These are phyloP conservation scores for Cryptococcus floricola DNA, from an alignment of 1,284 basidiomycete species.

Conservation along the genomic window DNA sequence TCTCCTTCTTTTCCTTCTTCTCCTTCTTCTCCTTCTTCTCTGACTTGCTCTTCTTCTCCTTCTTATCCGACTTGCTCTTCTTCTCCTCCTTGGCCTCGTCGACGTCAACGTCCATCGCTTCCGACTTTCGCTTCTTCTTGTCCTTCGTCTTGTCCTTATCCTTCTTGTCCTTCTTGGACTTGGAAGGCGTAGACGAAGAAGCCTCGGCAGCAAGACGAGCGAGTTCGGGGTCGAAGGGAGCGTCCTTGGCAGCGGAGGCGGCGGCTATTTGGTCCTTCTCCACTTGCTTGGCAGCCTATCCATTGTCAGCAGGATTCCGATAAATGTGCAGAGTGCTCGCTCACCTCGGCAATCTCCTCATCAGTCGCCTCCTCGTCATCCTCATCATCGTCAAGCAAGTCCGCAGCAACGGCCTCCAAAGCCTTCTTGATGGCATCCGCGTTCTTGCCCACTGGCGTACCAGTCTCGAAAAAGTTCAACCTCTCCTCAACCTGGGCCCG, in stretches of 20 bases:
- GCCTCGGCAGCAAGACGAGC: slow-evolving; percentile 35
- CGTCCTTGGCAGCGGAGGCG: slow-evolving; percentile 10
- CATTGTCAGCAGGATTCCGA: neutral
- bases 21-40: slow-evolving; percentile 31
- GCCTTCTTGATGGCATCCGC: slow-evolving; percentile 86
- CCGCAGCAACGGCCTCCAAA: slow-evolving; percentile 66
- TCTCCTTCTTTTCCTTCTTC: slow-evolving; percentile 26
- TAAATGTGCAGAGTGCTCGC: slow-evolving; percentile 14
- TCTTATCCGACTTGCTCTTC: slow-evolving; percentile 26
- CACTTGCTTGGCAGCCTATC: slow-evolving; percentile 48
- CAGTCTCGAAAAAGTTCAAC: slow-evolving; percentile 89
- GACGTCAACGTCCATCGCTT: slow-evolving; percentile 15
- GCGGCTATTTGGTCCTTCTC: slow-evolving; percentile 54
- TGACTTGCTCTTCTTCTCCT: slow-evolving; percentile 29
- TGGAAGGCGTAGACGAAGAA: slow-evolving; percentile 14
- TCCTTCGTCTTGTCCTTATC: slow-evolving; percentile 48
- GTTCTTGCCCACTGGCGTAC: slow-evolving; percentile 76
- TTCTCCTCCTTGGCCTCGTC: slow-evolving; percentile 41
- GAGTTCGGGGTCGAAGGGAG: slow-evolving; percentile 41
- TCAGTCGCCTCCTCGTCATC: slow-evolving; percentile 59
- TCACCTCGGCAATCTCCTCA: slow-evolving; percentile 46
- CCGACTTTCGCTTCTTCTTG: slow-evolving; percentile 42
- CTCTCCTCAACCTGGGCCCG: slow-evolving; percentile 94
- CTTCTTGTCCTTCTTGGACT: slow-evolving; percentile 33
- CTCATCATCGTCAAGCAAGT: slow-evolving; percentile 64